Evolutionary conservation across 1,139 yeast genomes (phyloP), one percentile per base, ranked within the genome.

Genomic region (Pichia inconspicua): DNA sequence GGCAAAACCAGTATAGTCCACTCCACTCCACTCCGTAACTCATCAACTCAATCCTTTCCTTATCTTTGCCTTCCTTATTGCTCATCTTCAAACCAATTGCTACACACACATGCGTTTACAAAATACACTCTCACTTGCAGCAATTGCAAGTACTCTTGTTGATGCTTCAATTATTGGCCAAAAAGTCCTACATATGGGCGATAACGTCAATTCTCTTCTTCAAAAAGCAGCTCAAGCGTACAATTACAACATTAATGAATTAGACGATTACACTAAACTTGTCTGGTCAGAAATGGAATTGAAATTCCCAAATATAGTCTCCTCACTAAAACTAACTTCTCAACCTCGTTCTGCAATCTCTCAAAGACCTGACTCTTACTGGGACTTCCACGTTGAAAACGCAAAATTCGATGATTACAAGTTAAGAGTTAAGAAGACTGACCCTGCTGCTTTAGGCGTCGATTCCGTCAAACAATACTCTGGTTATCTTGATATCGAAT

Each of bases 401-500:
- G 51, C 50, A 4, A 52, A 51, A 31, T 49, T 62, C 15, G 52
- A 58, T 4, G 55, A 59, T 32, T 60, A 62, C 46, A 55, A 61
- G 43, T 53, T 64, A 45, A 59, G 67, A 53, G 60, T 63, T 27
- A 59, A 60, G 65, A 53, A 53, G 28, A 54, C 59, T 0, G 58
- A 58, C 25, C 66, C 66, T 7, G 54, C 54, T 35, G 53, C 50
- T 19, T 50, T 63, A 11, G 65, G 65, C 22, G 48, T 80, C 47
- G 85, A 80, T 55, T 67, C 74, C 8, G 83, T 78, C 28, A 66
- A 76, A 30, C 92, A 84, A 61, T 78, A 75, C 56, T 72, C 84
- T 35, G 88, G 84, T 47, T 83, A 79, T 63, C 70, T 81, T 59
- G 86, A 82, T 59, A 75, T 78, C 43, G 67, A 65, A 19, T 66